Conservation (phyloP, 2,329 filamentous ascomycete species). For the Claviceps quebecensis region DNA sequence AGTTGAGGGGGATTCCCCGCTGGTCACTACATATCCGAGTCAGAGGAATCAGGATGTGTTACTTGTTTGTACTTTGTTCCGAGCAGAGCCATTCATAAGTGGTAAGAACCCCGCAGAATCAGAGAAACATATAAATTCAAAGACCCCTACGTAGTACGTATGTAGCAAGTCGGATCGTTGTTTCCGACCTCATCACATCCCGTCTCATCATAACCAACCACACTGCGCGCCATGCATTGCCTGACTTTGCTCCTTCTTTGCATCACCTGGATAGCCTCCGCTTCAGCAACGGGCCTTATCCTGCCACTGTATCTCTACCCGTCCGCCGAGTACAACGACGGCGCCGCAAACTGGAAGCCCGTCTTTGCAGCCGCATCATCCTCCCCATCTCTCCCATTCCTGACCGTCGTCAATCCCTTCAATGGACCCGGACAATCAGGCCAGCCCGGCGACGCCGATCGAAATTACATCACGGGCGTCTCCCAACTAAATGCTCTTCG, state of each 20-base stretch:
- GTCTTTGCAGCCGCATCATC: slow-evolving; percentile 7
- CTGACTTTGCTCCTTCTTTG: neutral
- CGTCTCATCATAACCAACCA: neutral
- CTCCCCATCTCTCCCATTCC: slow-evolving; percentile 7
- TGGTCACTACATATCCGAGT: no score
- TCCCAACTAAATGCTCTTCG: slow-evolving; percentile 10
- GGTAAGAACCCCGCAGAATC: neutral
- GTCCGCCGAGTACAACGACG: slow-evolving; percentile 8
- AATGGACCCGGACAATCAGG: slow-evolving; percentile 11
- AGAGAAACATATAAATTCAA: neutral
- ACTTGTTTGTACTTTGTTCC: no score
- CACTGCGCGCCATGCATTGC: neutral
- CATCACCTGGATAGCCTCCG: neutral
- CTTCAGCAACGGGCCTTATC: slow-evolving; percentile 8
- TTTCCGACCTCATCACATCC: neutral
- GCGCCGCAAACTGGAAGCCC: slow-evolving; percentile 12
- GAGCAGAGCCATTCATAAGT: no score
- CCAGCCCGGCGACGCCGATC: slow-evolving; percentile 10
- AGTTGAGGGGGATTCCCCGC: no score
- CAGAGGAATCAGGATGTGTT: no score
- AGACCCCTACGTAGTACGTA: no score
- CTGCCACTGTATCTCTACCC: slow-evolving; percentile 13
- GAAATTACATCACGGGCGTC: slow-evolving; percentile 11
- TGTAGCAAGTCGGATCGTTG: no score
- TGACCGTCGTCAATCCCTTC: slow-evolving; percentile 10